A percentile compares a stretch with the other conserved stretches of the same genome.
phyloP scores from a whole-genome alignment of 371 early-diverging fungal genomes.

The Apophysomyces elegans region DNA sequence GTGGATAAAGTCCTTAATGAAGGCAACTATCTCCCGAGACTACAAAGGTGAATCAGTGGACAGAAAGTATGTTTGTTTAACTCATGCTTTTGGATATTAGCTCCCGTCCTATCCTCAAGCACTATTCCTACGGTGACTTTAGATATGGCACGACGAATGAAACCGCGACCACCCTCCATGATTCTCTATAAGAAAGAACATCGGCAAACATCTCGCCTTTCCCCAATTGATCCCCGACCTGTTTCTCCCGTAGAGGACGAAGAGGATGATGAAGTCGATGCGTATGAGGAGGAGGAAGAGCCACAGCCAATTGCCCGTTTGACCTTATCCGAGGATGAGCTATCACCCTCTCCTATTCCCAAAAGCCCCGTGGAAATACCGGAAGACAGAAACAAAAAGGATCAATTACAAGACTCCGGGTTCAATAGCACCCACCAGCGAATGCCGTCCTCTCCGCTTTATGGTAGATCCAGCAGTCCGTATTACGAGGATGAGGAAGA shows the following conservation, averaged over 20 bases:
- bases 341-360: not conserved
- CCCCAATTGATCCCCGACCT: not conserved
- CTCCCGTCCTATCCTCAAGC: conserved; percentile 71
- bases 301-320: conserved; percentile 17
- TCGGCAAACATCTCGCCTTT: conserved; percentile 1
- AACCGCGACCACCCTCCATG: conserved; percentile 68
- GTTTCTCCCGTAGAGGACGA: not conserved
- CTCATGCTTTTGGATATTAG: conserved; percentile 21
- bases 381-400: conserved; percentile 11
- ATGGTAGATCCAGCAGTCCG: conserved; percentile 6
- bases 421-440: conserved; percentile 19
- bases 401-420: conserved; percentile 20
- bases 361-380: not conserved
- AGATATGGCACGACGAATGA: conserved; percentile 65
- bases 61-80: not conserved
- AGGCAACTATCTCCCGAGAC: conserved; percentile 72
- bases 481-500: conserved; percentile 31
- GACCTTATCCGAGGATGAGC: conserved; percentile 20
- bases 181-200: conserved; percentile 30
- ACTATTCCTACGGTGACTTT: conserved; percentile 69
- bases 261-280: conserved; percentile 5
- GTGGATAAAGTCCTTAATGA: conserved; percentile 75
- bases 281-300: conserved; percentile 14
- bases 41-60: conserved; percentile 34
- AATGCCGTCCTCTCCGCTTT: conserved; percentile 12